Evolutionary conservation across 2,329 filamentous ascomycete species (phyloP), one percentile per base, ranked within the genome.

Genomic region (Xenoacremonium recifei): DNA sequence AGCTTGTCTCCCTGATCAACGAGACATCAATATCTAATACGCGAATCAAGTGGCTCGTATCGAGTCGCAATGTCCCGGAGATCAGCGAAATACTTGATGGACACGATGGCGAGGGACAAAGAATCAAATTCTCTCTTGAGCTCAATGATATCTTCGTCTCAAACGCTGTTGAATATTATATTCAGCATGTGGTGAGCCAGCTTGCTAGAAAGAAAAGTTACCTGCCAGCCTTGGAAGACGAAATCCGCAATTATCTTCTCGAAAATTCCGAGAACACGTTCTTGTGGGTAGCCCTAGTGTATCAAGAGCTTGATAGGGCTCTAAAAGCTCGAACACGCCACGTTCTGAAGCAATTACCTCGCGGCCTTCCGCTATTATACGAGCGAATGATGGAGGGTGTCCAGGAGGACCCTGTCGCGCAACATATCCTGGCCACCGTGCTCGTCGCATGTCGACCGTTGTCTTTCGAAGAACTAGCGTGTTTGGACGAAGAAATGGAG

Each of bases 41-140:
- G 4, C 39, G 44, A 1, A 51, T 64, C 2, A 76, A 70, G 46
- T 73, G 68, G 64, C 42, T 76, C 13, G 44, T 71, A 0, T 69
- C 69, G 0, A 75, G 72, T 38, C 71, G 72, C 4, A 72, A 73
- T 19, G 58, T 46, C 54, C 50, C 43, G 0, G 48, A 54, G 0
- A 72, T 75, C 37, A 54, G 68, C 45, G 45, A 58, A 35, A 7
- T 9, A 10, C 29, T 31, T 6, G 20, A 37, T 9, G 7, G 34
- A 5, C 55, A 70, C 5, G 43, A 21, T 3, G 29, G 5, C 3
- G 41, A 37, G 1, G 29, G 35, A 3, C 29, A 61, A 6, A 60
- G 59, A 20, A 18, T 48, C 1, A 60, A 37, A 15, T 51, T 73
- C 0, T 49, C 47, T 21, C 59, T 72, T 4, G 65, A 74, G 45